Percentiles rank a stretch among this genome's conserved stretches.
Conservation (phyloP, 169 alveolate species). For the Cryptosporidium tyzzeri region DNA sequence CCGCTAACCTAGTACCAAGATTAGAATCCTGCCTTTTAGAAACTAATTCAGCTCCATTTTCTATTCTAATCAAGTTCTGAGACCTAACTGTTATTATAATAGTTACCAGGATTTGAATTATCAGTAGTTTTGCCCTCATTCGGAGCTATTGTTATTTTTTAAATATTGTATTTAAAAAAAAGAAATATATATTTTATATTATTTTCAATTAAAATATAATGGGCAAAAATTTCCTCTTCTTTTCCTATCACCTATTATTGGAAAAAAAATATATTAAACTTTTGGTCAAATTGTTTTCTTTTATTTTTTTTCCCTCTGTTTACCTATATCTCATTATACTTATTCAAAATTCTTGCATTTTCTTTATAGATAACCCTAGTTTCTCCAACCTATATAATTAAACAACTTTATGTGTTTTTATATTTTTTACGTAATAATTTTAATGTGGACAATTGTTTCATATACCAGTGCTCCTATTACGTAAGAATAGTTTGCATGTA, state of each 20-base stretch:
- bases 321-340: neutral
- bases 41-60: conserved; percentile 8
- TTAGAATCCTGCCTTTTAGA: conserved; percentile 6
- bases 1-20: conserved; percentile 3
- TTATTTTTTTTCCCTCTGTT: neutral
- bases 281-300: neutral
- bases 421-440: neutral
- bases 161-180: neutral
- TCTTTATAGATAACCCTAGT: neutral
- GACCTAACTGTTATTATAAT: conserved; percentile 9
- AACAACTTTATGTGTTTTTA: neutral
- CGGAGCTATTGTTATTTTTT: neutral
- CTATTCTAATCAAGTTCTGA: conserved; percentile 40
- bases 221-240: neutral
- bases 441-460: neutral
- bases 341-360: conserved; percentile 7
- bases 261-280: neutral
- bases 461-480: neutral
- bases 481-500: neutral
- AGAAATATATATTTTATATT: neutral
- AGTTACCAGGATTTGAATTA: conserved; percentile 6
- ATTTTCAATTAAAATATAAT: neutral
- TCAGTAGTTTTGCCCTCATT: conserved; percentile 1
- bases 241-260: neutral
- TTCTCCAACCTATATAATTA: neutral